Base-by-base conservation (phyloP, 176 grass and related monocot species). In the Triticum timopheevii region DNA sequence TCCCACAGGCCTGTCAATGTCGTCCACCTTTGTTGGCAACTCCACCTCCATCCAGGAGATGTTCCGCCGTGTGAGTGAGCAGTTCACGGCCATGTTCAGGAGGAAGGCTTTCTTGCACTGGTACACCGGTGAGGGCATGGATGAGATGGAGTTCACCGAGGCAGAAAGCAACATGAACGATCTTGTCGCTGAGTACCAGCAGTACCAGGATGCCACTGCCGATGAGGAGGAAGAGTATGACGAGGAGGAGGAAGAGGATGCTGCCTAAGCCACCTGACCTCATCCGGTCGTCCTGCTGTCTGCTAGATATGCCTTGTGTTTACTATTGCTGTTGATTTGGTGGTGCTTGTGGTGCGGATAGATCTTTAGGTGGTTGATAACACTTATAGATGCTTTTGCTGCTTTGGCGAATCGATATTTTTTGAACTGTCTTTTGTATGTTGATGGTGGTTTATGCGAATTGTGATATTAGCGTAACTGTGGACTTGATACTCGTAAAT, bases 71-170 rank as follows among this genome's bases (percentile, higher is more conserved):
- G 96, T 98, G 35, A 95, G 93, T 4, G 96, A 94, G 90, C 96
- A 98, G 84, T 98, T 98, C 88, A 98, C 93, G 0, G 96, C 93
- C 52, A 98, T 98, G 96, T 98, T 96, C 85, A 91, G 93, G 87
- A 87, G 96, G 85, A 98, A 98, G 93, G 96, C 96, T 69, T 98
- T 95, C 86, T 84, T 98, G 86, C 93, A 98, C 76, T 98, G 95
- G 95, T 98, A 98, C 87, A 98, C 95, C 0, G 95, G 95, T 3
- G 95, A 98, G 80, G 95, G 95, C n/a, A 98, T 98, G 95, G 95
- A 98, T 25, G 93, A 98, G 89, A 98, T 98, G 93, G 95, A 95
- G 73, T 96, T 96, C 83, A 96, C 89, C 0, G 91, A 96, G 89
- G 94, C 94, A 0, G 93, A 95, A 84, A 95, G 93, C 86, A 95